Evolutionary conservation across 2,329 filamentous ascomycete species (phyloP).

Genomic region (Geosmithia flava): DNA sequence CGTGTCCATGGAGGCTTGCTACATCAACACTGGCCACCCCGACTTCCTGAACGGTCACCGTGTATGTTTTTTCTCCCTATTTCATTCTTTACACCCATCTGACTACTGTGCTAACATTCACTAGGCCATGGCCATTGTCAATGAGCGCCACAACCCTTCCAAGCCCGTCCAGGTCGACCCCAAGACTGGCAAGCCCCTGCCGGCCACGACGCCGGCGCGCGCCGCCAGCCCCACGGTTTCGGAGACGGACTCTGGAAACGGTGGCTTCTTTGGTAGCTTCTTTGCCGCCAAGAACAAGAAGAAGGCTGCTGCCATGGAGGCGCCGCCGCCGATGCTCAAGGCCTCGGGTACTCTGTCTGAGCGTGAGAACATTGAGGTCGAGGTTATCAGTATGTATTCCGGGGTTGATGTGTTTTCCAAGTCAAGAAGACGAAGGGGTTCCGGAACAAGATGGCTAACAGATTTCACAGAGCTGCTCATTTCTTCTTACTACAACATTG

Average conservation of each 20-base stretch:
- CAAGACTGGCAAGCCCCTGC: conserved; percentile 93
- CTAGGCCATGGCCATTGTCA: conserved; percentile 91
- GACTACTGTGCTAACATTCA: conserved; percentile 6
- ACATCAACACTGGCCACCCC: conserved; percentile 96
- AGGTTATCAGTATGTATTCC: conserved; percentile 96
- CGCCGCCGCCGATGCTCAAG: conserved; percentile 84
- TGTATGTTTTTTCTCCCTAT: conserved; percentile 28
- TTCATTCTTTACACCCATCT: conserved; percentile 4
- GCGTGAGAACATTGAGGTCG: conserved; percentile 89
- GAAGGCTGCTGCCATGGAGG: conserved; percentile 99
- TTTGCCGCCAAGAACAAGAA: conserved; percentile 99
- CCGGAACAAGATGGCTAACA: conserved; percentile 2
- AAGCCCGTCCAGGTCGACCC: conserved; percentile 95
- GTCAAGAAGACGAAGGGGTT: too few species aligned
- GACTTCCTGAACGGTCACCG: conserved; percentile 96
- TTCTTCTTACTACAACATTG: conserved; percentile 95
- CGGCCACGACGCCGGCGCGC: conserved; percentile 51
- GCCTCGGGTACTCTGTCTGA: conserved; percentile 88
- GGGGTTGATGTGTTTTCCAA: too few species aligned
- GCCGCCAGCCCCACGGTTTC: conserved; percentile 62
- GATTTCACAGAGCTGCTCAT: conserved; percentile 68
- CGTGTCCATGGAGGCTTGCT: conserved; percentile 90
- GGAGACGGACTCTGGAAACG: conserved; percentile 39
- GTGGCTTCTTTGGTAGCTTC: conserved; percentile 95
- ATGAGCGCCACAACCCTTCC: conserved; percentile 70